These are phyloP conservation scores for Trypanosoma vivax DNA, from an alignment of 208 protist species.

Conservation along the genomic window DNA sequence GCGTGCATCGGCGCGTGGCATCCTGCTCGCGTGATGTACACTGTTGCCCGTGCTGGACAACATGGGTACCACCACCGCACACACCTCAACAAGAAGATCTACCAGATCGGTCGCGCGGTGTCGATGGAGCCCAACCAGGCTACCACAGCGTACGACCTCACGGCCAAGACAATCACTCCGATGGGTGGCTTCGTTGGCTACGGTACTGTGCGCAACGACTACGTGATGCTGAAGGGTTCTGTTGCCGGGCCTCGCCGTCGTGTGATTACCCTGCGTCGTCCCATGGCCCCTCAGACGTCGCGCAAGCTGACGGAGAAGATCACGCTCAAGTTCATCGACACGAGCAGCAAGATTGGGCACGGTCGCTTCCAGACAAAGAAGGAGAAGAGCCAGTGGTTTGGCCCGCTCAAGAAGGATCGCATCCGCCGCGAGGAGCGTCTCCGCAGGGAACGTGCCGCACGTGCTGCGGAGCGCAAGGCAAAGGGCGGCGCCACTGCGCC, in stretches of 20 bases:
- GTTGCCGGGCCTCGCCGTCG: constrained; percentile 94
- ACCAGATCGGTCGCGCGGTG: constrained; percentile 92
- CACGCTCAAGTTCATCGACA: constrained; percentile 99
- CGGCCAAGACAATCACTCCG: constrained; percentile 98
- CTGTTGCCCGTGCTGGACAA: constrained; percentile 99
- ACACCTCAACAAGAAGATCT: constrained; percentile 99
- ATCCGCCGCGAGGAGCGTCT: constrained; percentile 75
- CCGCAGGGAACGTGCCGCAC: constrained; percentile 76
- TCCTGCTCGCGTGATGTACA: constrained; percentile 94
- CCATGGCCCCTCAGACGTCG: constrained; percentile 86
- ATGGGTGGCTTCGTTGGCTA: constrained; percentile 99
- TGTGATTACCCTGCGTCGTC: constrained; percentile 97
- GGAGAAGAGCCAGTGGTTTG: constrained; percentile 97
- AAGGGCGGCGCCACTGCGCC: constrained; percentile 17
- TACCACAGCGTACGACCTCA: constrained; percentile 97
- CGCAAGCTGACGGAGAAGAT: constrained; percentile 91
- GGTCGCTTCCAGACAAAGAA: constrained; percentile 98
- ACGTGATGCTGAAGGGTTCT: constrained; percentile 97
- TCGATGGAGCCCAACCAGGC: constrained; percentile 77
- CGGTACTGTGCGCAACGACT: constrained; percentile 96
- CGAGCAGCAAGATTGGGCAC: constrained; percentile 98
- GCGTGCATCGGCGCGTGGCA: constrained; percentile 99
- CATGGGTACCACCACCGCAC: constrained; percentile 98
- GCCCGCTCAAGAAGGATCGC: constrained; percentile 92
- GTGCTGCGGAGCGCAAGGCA: constrained; percentile 71